These are phyloP conservation scores for Ophiostoma piceae DNA, from an alignment of 2,329 filamentous ascomycete genomes.

Conservation along the genomic window DNA sequence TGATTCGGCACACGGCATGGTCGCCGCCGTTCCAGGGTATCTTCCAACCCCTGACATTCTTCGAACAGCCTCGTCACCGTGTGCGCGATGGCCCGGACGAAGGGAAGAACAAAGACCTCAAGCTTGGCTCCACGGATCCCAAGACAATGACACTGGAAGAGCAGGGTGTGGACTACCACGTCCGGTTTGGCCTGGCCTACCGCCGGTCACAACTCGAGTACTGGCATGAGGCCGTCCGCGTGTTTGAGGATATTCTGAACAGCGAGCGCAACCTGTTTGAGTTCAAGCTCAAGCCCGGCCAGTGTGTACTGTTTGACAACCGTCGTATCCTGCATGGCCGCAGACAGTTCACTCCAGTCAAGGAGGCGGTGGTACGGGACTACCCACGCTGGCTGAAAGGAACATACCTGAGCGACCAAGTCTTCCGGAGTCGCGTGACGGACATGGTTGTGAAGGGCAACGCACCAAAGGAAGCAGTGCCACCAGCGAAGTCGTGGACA, in stretches of 20 bases:
- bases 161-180: not conserved
- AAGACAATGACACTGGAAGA: not conserved
- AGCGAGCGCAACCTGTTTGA: slow-evolving; percentile 56
- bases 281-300: slow-evolving; percentile 69
- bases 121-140: not conserved
- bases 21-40: slow-evolving; percentile 71
- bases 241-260: slow-evolving; percentile 58
- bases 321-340: slow-evolving; percentile 78
- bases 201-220: slow-evolving; percentile 2
- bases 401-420: slow-evolving; percentile 63
- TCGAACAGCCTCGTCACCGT: not conserved
- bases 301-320: slow-evolving; percentile 94
- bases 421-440: slow-evolving; percentile 32
- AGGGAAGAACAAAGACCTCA: not conserved
- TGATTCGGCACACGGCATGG: slow-evolving; percentile 49
- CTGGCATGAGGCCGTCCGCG: slow-evolving; percentile 40
- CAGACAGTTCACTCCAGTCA: slow-evolving; percentile 51
- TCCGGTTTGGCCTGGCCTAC: not conserved
- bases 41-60: slow-evolving; percentile 1
- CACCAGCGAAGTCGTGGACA: slow-evolving; percentile 14
- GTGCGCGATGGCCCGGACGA: not conserved
- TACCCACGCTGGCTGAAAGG: slow-evolving; percentile 80
- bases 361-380: not conserved
- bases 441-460: slow-evolving; percentile 23
- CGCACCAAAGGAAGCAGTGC: slow-evolving; percentile 26